These are phyloP conservation scores for Rhizophagus clarus DNA, from an alignment of 192 early-diverging fungal species.

Conservation along the genomic window DNA sequence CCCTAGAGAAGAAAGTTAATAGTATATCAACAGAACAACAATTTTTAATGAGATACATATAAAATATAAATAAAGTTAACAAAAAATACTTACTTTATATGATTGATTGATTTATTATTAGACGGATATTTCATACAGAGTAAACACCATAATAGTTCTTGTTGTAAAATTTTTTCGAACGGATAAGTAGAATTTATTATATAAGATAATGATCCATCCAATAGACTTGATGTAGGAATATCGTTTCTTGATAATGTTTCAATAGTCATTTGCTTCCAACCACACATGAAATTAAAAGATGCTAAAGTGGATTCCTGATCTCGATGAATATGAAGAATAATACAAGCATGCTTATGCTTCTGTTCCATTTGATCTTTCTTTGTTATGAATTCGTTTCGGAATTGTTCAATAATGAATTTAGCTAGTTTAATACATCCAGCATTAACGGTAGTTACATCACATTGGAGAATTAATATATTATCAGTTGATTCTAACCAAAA, in stretches of 20 bases:
- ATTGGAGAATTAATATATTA: conserved; percentile 19
- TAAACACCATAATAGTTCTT: conserved; percentile 31
- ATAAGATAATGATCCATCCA: conserved; percentile 6
- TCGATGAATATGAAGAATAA: conserved; percentile 30
- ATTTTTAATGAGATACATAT: background rate
- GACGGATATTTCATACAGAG: conserved; percentile 28
- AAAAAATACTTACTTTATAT: conserved; percentile 11
- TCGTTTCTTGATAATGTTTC: conserved; percentile 25
- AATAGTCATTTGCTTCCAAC: conserved; percentile 30
- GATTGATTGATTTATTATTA: background rate
- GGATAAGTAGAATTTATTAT: conserved; percentile 25
- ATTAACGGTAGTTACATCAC: conserved; percentile 6
- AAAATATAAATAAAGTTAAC: background rate
- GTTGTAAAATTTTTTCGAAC: conserved; percentile 26
- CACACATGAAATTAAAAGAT: conserved; percentile 28
- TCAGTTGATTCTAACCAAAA: conserved; percentile 22
- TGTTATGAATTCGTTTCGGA: conserved; percentile 8
- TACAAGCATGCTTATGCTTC: conserved; percentile 25
- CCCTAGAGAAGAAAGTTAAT: background rate
- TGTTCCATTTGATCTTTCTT: background rate
- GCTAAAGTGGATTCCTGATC: conserved; percentile 5
- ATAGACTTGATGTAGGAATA: conserved; percentile 15
- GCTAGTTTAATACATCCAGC: conserved; percentile 28
- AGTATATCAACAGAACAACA: background rate
- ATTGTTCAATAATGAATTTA: conserved; percentile 26